A percentile compares a stretch with the other conserved stretches of the same genome.
phyloP scores from a whole-genome alignment of 805 yeast species.

The Yarrowia sp. region DNA sequence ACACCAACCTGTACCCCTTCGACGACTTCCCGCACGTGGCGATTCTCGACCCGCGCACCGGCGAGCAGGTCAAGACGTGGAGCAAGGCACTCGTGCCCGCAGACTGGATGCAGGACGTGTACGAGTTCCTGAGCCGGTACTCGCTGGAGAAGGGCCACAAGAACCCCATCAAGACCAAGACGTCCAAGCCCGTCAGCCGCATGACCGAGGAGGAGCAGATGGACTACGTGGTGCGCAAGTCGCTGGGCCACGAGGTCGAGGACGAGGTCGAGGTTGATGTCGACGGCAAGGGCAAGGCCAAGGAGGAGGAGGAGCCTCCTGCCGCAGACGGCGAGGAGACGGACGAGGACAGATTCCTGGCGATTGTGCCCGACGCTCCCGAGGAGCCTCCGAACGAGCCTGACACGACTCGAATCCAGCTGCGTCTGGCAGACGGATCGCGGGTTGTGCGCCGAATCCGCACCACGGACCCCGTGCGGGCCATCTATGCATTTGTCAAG shows the following conservation, averaged over 20 bases:
- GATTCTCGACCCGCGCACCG: conserved; percentile 91
- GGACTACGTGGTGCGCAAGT: conserved; percentile 68
- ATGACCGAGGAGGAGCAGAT: conserved; percentile 85
- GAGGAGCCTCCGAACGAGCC: conserved; percentile 64
- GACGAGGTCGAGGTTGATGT: conserved; percentile 28
- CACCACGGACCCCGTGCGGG: conserved; percentile 54
- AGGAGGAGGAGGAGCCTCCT: conserved; percentile 32
- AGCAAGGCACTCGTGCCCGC: conserved; percentile 54
- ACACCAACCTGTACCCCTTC: conserved; percentile 69
- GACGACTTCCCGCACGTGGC: conserved; percentile 82
- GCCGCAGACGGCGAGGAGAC: conserved; percentile 37
- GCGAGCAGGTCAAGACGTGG: conserved; percentile 84
- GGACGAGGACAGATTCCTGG: conserved; percentile 49
- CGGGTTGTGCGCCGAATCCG: conserved; percentile 71
- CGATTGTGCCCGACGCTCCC: conserved; percentile 51
- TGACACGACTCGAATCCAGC: conserved; percentile 72
- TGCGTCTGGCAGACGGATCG: conserved; percentile 85
- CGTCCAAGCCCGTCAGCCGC: conserved; percentile 57
- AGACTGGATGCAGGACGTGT: conserved; percentile 64
- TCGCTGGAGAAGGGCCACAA: conserved; percentile 60
- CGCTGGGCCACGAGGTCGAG: conserved; percentile 44
- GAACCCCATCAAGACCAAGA: conserved; percentile 51
- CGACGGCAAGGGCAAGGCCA: conserved; percentile 34
- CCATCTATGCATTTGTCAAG: conserved; percentile 67
- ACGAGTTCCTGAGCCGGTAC: conserved; percentile 63